These are phyloP conservation scores for Lagenaria siceraria DNA, from an alignment of 306 rosid genomes.

Conservation along the genomic window DNA sequence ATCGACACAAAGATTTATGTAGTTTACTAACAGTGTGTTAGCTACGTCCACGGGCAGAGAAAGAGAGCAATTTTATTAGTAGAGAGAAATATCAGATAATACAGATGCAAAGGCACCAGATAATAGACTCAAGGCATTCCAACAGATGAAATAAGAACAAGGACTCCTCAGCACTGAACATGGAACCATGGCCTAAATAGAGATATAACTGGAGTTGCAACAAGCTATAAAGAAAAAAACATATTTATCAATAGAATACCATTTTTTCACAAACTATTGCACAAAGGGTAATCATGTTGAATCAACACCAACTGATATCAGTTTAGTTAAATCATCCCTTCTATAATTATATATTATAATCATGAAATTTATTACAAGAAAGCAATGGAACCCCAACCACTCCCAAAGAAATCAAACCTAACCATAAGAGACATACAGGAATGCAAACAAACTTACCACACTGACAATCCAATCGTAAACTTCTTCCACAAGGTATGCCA, in stretches of 20 bases:
- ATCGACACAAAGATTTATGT: no score
- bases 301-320: not conserved
- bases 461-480: constrained; percentile 70
- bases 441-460: constrained; percentile 41
- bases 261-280: not conserved
- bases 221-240: not conserved
- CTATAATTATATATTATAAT: not conserved
- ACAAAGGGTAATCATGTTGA: not conserved
- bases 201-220: not conserved
- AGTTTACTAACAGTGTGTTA: no score
- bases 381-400: not conserved
- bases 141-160: not conserved
- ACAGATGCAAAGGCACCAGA: no score
- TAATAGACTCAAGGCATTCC: no score
- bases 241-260: not conserved
- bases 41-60: no score
- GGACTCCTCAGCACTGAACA: not conserved
- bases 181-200: not conserved
- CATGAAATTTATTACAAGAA: not conserved
- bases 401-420: not conserved
- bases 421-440: not conserved
- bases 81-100: no score
- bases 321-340: not conserved
- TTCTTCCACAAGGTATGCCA: constrained; percentile 77
- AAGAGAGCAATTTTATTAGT: no score